These are phyloP conservation scores for Asterochloris sp. DNA, from an alignment of 139 green algal genomes.

Conservation along the genomic window DNA sequence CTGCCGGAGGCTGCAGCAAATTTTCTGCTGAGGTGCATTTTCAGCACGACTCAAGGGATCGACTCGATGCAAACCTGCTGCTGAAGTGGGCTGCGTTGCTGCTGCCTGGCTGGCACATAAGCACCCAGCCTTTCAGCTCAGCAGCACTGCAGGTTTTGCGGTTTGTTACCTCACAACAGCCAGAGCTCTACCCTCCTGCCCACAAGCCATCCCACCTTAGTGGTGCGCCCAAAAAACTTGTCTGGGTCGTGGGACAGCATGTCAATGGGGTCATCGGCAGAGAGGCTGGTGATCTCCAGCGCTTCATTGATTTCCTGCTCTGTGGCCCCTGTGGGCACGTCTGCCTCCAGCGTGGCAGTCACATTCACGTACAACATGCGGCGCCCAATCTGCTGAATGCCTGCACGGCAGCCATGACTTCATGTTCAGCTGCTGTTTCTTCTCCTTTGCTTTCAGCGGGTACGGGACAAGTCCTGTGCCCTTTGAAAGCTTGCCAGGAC, in stretches of 20 bases:
- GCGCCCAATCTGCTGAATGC: constrained; percentile 18
- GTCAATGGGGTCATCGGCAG: constrained; percentile 43
- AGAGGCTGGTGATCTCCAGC: constrained; percentile 44
- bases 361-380: constrained; percentile 46
- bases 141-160: neutral
- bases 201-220: constrained; percentile 32
- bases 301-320: constrained; percentile 39
- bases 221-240: constrained; percentile 55
- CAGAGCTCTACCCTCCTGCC: neutral
- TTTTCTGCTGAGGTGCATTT: neutral
- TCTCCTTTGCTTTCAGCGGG: too few species aligned
- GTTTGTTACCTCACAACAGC: neutral
- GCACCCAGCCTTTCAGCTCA: neutral
- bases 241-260: constrained; percentile 48
- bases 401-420: neutral
- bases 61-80: neutral
- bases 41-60: neutral
- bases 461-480: too few species aligned
- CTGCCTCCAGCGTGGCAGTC: constrained; percentile 43
- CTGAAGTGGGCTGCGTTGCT: neutral
- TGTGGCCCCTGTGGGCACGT: constrained; percentile 34
- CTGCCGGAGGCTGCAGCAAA: neutral
- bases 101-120: neutral
- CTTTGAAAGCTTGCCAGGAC: too few species aligned
- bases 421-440: too few species aligned